Percentiles rank a stretch among this genome's conserved stretches.
These are phyloP conservation scores for Lachnellula subtilissima DNA, from an alignment of 2,329 filamentous ascomycete genomes.

Conservation along the genomic window DNA sequence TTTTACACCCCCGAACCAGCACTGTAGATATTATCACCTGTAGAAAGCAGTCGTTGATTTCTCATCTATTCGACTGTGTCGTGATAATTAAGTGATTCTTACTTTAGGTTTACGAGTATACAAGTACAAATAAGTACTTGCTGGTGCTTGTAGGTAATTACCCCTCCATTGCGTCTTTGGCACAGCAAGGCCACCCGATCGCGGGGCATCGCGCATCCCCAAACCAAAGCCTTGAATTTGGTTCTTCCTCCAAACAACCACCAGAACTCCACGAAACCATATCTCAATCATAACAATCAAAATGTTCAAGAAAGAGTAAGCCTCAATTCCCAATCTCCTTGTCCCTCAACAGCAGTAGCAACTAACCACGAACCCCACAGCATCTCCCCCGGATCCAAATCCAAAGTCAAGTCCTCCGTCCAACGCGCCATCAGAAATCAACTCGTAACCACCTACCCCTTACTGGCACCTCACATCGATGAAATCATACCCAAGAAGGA, in stretches of 20 bases:
- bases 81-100: too few species aligned
- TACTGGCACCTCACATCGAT: conserved; percentile 83
- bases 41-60: too few species aligned
- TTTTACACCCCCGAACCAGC: too few species aligned
- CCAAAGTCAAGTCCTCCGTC: conserved; percentile 95
- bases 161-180: neutral
- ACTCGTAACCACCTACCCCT: conserved; percentile 78
- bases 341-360: conserved; percentile 5
- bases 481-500: conserved; percentile 93
- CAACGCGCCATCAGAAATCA: conserved; percentile 82
- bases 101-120: neutral
- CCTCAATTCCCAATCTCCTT: conserved; percentile 12
- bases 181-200: neutral
- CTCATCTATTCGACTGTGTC: too few species aligned
- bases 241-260: neutral
- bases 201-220: neutral
- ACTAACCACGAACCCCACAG: conserved; percentile 40
- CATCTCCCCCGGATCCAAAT: conserved; percentile 73
- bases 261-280: neutral
- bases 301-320: conserved; percentile 95
- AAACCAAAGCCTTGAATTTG: neutral
- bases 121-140: too few species aligned
- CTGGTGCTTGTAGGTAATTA: neutral
- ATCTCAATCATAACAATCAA: conserved; percentile 27
- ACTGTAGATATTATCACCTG: too few species aligned